phyloP scores from a whole-genome alignment of 2,329 filamentous ascomycete species.

The Ceratocystis papillata region DNA sequence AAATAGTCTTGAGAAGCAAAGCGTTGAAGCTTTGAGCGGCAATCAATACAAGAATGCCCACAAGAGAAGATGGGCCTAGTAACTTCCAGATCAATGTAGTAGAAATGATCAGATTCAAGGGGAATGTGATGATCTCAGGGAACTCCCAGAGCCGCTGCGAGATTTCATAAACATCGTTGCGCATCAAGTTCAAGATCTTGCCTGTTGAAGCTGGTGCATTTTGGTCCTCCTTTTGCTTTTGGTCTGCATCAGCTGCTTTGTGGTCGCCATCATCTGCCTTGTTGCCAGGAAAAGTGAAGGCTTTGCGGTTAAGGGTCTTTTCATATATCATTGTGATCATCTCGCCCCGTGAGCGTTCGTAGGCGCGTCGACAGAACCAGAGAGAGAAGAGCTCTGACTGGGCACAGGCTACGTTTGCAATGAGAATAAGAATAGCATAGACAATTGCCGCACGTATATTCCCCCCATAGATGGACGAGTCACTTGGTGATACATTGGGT shows the following conservation, averaged over 20 bases:
- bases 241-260: conserved; percentile 24
- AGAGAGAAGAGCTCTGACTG: conserved; percentile 59
- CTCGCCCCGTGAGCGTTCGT: conserved; percentile 75
- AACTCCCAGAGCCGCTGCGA: conserved; percentile 85
- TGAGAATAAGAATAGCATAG: conserved; percentile 53
- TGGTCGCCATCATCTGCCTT: conserved; percentile 24
- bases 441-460: conserved; percentile 27
- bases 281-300: conserved; percentile 35
- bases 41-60: conserved; percentile 53
- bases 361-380: conserved; percentile 76
- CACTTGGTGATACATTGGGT: neutral
- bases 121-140: conserved; percentile 61
- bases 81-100: conserved; percentile 64
- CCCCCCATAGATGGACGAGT: neutral
- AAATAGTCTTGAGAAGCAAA: conserved; percentile 42
- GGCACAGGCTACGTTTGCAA: conserved; percentile 48
- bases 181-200: conserved; percentile 81
- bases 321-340: conserved; percentile 76
- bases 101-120: conserved; percentile 64
- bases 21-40: conserved; percentile 53
- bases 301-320: conserved; percentile 60
- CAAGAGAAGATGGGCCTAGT: conserved; percentile 60
- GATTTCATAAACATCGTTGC: conserved; percentile 70
- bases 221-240: conserved; percentile 17
- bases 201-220: conserved; percentile 57